Conservation (phyloP, 2,329 filamentous ascomycete species). For the Sporothrix curviconia region DNA sequence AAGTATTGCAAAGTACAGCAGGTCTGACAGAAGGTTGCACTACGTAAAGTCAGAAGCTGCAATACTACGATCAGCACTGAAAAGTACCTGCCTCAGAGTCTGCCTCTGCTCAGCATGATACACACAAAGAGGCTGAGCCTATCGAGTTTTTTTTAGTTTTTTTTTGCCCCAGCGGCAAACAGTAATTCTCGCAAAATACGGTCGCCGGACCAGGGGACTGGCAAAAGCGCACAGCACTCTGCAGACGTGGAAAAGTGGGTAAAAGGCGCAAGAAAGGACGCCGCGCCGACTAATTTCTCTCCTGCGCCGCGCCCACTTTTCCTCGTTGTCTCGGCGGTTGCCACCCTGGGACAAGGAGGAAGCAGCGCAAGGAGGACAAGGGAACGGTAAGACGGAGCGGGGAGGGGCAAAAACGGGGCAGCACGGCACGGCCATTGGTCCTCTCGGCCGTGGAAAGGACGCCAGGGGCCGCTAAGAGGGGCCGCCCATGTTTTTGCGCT, state of each 20-base stretch:
- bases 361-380: background rate
- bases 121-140: background rate
- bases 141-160: too few species aligned
- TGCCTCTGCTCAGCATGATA: too few species aligned
- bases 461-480: too few species aligned
- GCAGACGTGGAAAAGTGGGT: background rate
- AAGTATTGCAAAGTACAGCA: too few species aligned
- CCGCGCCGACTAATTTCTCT: background rate
- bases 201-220: background rate
- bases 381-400: background rate
- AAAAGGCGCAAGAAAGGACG: too few species aligned
- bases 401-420: background rate
- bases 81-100: too few species aligned
- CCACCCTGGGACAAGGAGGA: background rate
- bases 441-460: too few species aligned
- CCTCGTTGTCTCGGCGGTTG: constrained; percentile 2
- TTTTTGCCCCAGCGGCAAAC: background rate
- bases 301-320: background rate
- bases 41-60: too few species aligned
- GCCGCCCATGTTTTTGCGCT: too few species aligned
- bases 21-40: too few species aligned
- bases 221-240: background rate
- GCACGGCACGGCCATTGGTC: background rate
- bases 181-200: background rate
- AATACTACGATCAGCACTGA: too few species aligned